Conservation (phyloP, 2,329 filamentous ascomycete species). For the Aspergillus proliferans region DNA sequence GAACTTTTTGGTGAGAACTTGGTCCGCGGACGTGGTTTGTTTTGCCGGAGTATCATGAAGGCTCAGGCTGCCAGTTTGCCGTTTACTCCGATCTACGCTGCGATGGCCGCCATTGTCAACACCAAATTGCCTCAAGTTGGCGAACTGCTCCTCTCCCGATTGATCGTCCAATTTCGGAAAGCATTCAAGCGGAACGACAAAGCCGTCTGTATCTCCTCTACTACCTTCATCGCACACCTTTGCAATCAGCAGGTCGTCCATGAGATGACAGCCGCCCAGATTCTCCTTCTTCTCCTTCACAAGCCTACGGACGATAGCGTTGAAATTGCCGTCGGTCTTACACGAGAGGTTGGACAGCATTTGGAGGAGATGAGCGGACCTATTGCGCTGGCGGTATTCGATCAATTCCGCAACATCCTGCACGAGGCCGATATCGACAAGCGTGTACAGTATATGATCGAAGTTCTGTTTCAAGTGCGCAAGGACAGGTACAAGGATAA, state of each 20-base stretch:
- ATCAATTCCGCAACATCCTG: constrained; percentile 89
- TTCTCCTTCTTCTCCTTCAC: constrained; percentile 81
- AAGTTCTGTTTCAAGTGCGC: constrained; percentile 91
- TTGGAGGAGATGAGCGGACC: constrained; percentile 89
- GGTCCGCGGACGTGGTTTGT: constrained; percentile 81
- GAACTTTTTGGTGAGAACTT: constrained; percentile 95
- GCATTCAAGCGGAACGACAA: constrained; percentile 96
- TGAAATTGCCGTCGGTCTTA: constrained; percentile 92
- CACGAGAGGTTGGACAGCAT: constrained; percentile 86
- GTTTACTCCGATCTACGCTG: constrained; percentile 93
- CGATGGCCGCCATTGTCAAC: constrained; percentile 94
- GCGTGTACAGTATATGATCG: constrained; percentile 98
- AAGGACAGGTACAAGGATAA: constrained; percentile 98
- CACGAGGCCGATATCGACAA: constrained; percentile 98
- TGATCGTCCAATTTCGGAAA: constrained; percentile 91
- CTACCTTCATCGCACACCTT: constrained; percentile 89
- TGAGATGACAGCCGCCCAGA: constrained; percentile 88
- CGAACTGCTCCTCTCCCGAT: constrained; percentile 75
- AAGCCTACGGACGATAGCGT: constrained; percentile 97
- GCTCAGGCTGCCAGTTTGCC: constrained; percentile 92
- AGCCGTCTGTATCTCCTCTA: constrained; percentile 85
- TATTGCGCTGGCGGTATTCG: constrained; percentile 85
- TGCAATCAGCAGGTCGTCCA: constrained; percentile 95
- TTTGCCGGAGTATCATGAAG: constrained; percentile 97
- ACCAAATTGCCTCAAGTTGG: constrained; percentile 94